Percentiles rank a stretch among this genome's conserved stretches.
These are phyloP conservation scores for Grigorovia jiainica DNA, from an alignment of 805 yeast species.

Conservation along the genomic window DNA sequence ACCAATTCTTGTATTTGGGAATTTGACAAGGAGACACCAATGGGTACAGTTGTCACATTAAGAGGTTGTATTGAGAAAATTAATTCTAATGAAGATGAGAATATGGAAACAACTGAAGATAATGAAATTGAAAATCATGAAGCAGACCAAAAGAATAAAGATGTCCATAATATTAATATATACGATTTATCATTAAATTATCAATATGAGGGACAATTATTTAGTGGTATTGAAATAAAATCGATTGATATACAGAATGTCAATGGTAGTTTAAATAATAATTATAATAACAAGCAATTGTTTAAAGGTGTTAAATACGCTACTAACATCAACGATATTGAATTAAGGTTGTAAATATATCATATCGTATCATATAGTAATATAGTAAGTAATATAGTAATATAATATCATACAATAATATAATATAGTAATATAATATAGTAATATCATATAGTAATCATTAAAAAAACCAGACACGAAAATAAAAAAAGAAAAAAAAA, in stretches of 20 bases:
- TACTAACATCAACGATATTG: background rate
- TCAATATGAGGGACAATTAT: conserved; percentile 32
- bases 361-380: too few relatives aligned
- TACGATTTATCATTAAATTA: background rate
- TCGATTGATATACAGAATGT: conserved; percentile 42
- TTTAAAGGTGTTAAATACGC: conserved; percentile 6
- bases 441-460: too few relatives aligned
- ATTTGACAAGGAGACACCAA: conserved; percentile 44
- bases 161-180: background rate
- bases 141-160: too few relatives aligned
- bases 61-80: conserved; percentile 43
- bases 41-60: conserved; percentile 61
- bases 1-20: conserved; percentile 45
- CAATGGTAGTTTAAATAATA: background rate
- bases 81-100: background rate
- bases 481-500: too few relatives aligned
- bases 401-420: too few relatives aligned
- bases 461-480: too few relatives aligned
- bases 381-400: too few relatives aligned
- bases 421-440: too few relatives aligned
- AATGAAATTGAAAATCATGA: too few relatives aligned
- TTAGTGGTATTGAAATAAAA: conserved; percentile 67
- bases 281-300: background rate
- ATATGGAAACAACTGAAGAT: too few relatives aligned
- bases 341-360: background rate